Base-by-base conservation (phyloP, 345 rosid species). In the Cardamine chenopodiifolia region DNA sequence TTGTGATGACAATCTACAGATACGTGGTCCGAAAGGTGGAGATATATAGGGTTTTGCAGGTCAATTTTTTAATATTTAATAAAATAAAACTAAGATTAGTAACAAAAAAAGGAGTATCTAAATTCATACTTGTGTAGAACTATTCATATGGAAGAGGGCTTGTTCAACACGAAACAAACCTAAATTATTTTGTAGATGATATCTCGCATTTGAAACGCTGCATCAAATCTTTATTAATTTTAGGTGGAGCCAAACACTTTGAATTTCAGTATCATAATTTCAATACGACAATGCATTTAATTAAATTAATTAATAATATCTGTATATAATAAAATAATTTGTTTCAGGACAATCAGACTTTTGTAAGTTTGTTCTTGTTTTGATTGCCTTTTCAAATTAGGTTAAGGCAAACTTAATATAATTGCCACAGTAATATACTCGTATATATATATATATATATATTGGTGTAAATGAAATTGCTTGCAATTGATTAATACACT, bases 191-290 rank as follows among this genome's bases (percentile, higher is more conserved):
- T 45, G 7, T 44, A 55, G 64, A 63, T 63, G 15, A 55, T 47
- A 60, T 40, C 18, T 49, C 35, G 18, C 29, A 67, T 67, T 49
- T 59, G 35, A 40, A 48, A 52, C 73, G 19, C 22, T 60, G 73
- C n/a, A 60, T 48, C 69, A 52, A 52, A 68, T 60, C 32, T 53
- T 60, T 75, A 67, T 28, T 52, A 64, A 63, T 29, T 63, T 63
- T 53, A 54, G 65, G 70, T 76, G 80, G 70, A 76, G 66, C 79
- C 75, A 61, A 17, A 32, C 50, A 7, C 42, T 62, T 76, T 70
- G 75, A 76, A 69, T 62, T 76, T 53, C 0, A 17, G 14, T 62
- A 70, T 45, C 44, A 76, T 17, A 18, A 25, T 44, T 69, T 62
- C 79, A 32, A 69, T 69, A 49, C 29, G 69, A 68, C 66, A 52